Percentiles rank a stretch among this genome's conserved stretches.
These are phyloP conservation scores for Mrakia blollopis DNA, from an alignment of 768 basidiomycete species.

Conservation along the genomic window DNA sequence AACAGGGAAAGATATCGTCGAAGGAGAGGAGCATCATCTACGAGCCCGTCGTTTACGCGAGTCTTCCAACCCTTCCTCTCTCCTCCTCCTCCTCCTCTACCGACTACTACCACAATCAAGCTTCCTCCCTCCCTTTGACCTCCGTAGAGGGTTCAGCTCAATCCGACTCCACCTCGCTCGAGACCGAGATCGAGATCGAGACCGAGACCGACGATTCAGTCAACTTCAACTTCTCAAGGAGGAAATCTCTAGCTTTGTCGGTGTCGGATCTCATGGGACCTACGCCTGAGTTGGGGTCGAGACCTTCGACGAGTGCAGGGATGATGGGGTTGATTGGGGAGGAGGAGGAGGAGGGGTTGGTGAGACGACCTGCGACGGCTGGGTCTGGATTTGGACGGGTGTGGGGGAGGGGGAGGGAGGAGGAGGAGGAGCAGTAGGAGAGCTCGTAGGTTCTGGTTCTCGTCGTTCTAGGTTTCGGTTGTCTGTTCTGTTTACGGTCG, in stretches of 20 bases:
- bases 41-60: too few relatives aligned
- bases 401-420: too few relatives aligned
- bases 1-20: too few relatives aligned
- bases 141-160: not conserved
- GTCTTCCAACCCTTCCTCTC: too few relatives aligned
- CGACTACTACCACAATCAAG: not conserved
- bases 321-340: not conserved
- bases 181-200: too few relatives aligned
- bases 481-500: too few relatives aligned
- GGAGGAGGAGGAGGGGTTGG: not conserved
- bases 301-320: not conserved
- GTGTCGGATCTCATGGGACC: slow-evolving; percentile 2
- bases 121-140: not conserved
- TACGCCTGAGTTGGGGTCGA: not conserved
- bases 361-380: not conserved
- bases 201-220: too few relatives aligned
- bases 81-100: not conserved
- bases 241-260: not conserved
- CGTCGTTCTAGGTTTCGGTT: too few relatives aligned
- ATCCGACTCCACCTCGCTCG: not conserved
- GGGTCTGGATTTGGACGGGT: too few relatives aligned
- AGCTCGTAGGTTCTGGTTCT: too few relatives aligned
- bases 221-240: not conserved
- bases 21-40: too few relatives aligned
- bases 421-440: too few relatives aligned